Percentiles rank a stretch among this genome's conserved stretches.
Conservation (phyloP, 2,329 filamentous ascomycete genomes). For the Lithohypha guttulata region DNA sequence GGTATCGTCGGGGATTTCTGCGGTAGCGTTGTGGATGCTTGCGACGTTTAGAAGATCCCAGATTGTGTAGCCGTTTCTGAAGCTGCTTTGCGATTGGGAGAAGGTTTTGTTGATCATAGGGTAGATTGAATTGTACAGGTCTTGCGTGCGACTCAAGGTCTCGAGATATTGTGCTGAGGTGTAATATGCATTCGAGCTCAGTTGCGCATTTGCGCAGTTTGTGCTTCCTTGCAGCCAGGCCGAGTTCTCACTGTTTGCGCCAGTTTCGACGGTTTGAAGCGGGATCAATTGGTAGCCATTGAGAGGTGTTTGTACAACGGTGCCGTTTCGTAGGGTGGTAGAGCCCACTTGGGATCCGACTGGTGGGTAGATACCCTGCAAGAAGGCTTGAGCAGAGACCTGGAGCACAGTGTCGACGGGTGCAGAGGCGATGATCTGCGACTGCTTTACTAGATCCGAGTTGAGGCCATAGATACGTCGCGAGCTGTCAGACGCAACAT, state of each 20-base stretch:
- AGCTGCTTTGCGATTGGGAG: conserved; percentile 37
- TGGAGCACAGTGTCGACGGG: conserved; percentile 69
- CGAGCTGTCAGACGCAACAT: conserved; percentile 52
- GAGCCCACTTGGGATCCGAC: conserved; percentile 43
- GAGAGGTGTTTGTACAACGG: conserved; percentile 55
- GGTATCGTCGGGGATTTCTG: conserved; percentile 46
- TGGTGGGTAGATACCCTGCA: conserved; percentile 81
- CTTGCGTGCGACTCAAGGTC: conserved; percentile 38
- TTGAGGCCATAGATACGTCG: conserved; percentile 57
- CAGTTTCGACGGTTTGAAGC: conserved; percentile 51
- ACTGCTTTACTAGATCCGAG: conserved; percentile 52
- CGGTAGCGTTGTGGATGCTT: conserved; percentile 44
- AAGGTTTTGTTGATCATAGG: conserved; percentile 46
- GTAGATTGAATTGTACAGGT: conserved; percentile 43
- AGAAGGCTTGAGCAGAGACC: conserved; percentile 65
- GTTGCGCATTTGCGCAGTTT: conserved; percentile 44
- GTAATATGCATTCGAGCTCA: conserved; percentile 52
- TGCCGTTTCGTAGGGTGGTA: conserved; percentile 61
- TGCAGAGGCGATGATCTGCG: conserved; percentile 61
- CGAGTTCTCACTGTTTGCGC: conserved; percentile 48
- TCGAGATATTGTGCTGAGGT: conserved; percentile 38
- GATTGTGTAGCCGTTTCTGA: conserved; percentile 57
- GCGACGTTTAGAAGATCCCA: conserved; percentile 55
- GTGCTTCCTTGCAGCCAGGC: conserved; percentile 50
- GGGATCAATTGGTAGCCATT: conserved; percentile 78